Evolutionary conservation across 805 yeast species (phyloP).

Genomic region (Suhomyces faveliae): DNA sequence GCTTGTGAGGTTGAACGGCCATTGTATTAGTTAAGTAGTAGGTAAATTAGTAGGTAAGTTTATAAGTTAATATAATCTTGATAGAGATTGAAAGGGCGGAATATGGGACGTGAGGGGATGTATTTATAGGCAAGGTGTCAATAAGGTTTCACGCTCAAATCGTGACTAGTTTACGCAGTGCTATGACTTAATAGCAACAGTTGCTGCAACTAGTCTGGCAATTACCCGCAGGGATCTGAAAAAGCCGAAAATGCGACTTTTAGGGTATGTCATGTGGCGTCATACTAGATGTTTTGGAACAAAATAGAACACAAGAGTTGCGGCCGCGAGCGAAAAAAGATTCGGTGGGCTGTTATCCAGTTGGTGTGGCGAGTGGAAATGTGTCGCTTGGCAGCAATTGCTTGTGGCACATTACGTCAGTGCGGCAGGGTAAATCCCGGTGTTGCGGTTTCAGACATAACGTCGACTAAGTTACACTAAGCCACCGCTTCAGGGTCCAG

Average conservation of each 20-base stretch:
- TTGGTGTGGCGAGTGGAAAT: not conserved
- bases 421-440: not conserved
- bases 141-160: not conserved
- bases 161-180: not conserved
- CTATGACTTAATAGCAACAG: constrained; percentile 1
- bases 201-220: constrained; percentile 5
- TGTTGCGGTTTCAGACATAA: not conserved
- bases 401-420: not conserved
- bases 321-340: not conserved
- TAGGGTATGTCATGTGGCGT: constrained; percentile 5
- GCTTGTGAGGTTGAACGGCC: constrained; percentile 37
- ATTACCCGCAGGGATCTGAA: not conserved
- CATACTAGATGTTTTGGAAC: constrained; percentile 1
- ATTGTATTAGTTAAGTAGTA: constrained; percentile 3
- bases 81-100: not conserved
- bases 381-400: not conserved
- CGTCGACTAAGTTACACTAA: too few species aligned
- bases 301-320: not conserved
- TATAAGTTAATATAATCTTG: not conserved
- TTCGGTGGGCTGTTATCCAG: not conserved
- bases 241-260: not conserved
- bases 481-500: not conserved
- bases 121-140: not conserved
- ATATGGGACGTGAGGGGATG: not conserved
- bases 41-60: not conserved